Evolutionary conservation across 2,329 filamentous ascomycete species (phyloP).

Genomic region (Thielaviopsis euricoi): DNA sequence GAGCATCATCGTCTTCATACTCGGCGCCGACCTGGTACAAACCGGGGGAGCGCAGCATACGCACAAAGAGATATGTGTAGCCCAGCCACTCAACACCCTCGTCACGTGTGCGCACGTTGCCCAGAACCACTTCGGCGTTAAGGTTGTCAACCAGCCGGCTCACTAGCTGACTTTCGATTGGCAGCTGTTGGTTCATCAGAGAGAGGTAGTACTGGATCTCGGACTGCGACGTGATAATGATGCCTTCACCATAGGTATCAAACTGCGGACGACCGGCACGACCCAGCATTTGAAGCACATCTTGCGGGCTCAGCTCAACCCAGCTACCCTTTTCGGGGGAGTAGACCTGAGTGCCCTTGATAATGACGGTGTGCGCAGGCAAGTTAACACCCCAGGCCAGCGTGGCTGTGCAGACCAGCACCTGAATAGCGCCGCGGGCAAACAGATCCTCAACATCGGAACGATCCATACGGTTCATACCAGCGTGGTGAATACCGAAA

Average conservation of each 20-base stretch:
- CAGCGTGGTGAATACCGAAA: slow-evolving; percentile 95
- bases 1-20: slow-evolving; percentile 76
- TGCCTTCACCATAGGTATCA: slow-evolving; percentile 94
- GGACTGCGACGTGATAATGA: slow-evolving; percentile 89
- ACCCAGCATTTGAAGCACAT: slow-evolving; percentile 96
- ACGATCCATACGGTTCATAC: slow-evolving; percentile 90
- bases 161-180: slow-evolving; percentile 91
- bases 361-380: slow-evolving; percentile 93
- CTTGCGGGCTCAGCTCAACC: slow-evolving; percentile 94
- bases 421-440: slow-evolving; percentile 76
- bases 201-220: slow-evolving; percentile 98
- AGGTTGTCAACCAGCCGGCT: slow-evolving; percentile 88
- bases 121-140: slow-evolving; percentile 89
- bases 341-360: slow-evolving; percentile 96
- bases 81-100: slow-evolving; percentile 98
- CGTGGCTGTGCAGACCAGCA: slow-evolving; percentile 94
- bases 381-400: slow-evolving; percentile 98
- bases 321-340: slow-evolving; percentile 97
- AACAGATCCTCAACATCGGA: slow-evolving; percentile 93
- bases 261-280: slow-evolving; percentile 93
- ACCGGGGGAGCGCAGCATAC: slow-evolving; percentile 89
- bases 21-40: slow-evolving; percentile 92
- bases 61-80: slow-evolving; percentile 94
- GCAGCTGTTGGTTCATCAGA: slow-evolving; percentile 87
- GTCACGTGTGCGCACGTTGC: slow-evolving; percentile 78